A percentile compares a stretch with the other conserved stretches of the same genome.
phyloP scores from a whole-genome alignment of 305 asterid species.

The Plantago coronopus region DNA sequence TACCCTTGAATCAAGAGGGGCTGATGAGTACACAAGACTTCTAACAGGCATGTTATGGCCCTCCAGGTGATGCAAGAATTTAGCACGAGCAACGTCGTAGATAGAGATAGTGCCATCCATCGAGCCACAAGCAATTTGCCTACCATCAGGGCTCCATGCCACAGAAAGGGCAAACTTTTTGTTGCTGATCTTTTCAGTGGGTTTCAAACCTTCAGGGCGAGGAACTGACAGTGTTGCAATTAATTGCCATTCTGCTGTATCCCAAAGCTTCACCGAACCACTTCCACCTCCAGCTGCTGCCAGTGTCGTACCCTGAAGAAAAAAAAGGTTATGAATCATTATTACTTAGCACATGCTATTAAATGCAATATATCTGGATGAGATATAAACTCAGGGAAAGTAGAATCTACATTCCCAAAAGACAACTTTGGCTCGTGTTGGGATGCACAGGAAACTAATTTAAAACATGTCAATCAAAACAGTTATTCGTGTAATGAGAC shows the following conservation, averaged over 20 bases:
- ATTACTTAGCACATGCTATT: no score
- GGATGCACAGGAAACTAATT: no score
- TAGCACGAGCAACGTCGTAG: constrained; percentile 61
- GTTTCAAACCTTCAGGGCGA: constrained; percentile 69
- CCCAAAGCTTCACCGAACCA: constrained; percentile 91
- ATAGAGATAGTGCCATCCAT: constrained; percentile 90
- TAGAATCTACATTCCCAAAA: no score
- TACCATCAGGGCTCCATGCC: constrained; percentile 83
- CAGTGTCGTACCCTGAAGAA: constrained; percentile 68
- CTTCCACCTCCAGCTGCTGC: constrained; percentile 99
- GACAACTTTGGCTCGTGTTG: no score
- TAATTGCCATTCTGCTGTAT: constrained; percentile 76
- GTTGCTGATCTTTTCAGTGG: constrained; percentile 62
- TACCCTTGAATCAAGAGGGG: constrained; percentile 70
- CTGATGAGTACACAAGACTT: constrained; percentile 76
- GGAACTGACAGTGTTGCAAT: constrained; percentile 69
- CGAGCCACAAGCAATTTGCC: constrained; percentile 75
- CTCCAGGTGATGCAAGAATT: constrained; percentile 80
- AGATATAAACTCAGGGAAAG: no score
- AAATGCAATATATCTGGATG: no score
- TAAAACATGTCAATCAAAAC: no score
- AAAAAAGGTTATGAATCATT: background rate
- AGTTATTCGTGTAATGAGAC: no score
- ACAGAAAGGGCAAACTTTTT: constrained; percentile 64
- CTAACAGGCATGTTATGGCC: constrained; percentile 90